A percentile compares a stretch with the other conserved stretches of the same genome.
Evolutionary conservation across 129 eudicot species (phyloP).

Genomic region (Solidago caesia): DNA sequence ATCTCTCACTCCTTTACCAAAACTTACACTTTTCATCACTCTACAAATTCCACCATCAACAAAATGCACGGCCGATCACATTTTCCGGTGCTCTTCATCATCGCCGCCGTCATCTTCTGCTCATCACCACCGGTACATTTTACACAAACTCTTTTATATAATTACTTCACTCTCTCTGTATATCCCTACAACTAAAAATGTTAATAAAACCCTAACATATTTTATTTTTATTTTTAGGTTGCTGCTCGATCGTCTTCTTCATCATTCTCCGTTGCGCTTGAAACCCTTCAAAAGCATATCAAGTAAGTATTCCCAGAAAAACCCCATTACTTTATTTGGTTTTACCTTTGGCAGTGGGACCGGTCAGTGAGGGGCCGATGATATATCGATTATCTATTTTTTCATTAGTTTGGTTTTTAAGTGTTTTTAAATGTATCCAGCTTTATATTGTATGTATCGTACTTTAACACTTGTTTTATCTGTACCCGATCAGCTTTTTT

Average conservation of each 20-base stretch:
- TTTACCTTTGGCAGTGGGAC: too few relatives aligned
- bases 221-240: slow-evolving; percentile 28
- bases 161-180: neutral
- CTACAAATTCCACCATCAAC: slow-evolving; percentile 15
- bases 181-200: neutral
- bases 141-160: neutral
- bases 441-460: too few relatives aligned
- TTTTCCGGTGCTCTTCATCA: slow-evolving; percentile 20
- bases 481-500: too few relatives aligned
- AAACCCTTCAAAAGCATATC: slow-evolving; percentile 56
- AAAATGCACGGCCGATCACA: slow-evolving; percentile 30
- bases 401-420: too few relatives aligned
- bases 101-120: slow-evolving; percentile 25
- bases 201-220: slow-evolving; percentile 32
- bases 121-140: slow-evolving; percentile 31
- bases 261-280: slow-evolving; percentile 59
- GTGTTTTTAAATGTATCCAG: too few relatives aligned
- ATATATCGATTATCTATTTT: too few relatives aligned
- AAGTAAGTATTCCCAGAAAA: slow-evolving; percentile 31
- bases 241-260: slow-evolving; percentile 38
- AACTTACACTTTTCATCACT: neutral
- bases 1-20: neutral
- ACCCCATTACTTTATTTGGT: too few relatives aligned
- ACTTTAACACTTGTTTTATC: too few relatives aligned
- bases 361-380: too few relatives aligned